Conservation (phyloP, 495 filamentous ascomycete genomes). For the Extremus antarcticus region DNA sequence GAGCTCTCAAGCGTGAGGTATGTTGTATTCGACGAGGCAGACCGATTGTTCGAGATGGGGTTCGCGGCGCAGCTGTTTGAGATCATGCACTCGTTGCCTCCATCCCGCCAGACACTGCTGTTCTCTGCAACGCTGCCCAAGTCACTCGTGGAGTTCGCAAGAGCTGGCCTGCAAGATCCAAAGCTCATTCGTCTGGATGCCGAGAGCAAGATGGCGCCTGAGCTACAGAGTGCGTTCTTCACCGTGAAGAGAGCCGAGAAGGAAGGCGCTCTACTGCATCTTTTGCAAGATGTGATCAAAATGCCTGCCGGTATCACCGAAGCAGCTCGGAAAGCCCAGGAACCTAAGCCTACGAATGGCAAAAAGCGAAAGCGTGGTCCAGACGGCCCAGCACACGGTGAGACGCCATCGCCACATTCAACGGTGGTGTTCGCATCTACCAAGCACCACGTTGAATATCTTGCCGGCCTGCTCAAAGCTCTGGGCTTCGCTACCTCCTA, state of each 20-base stretch:
- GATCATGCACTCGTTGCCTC: slow-evolving; percentile 78
- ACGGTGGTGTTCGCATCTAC: slow-evolving; percentile 92
- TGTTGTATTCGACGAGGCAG: slow-evolving; percentile 94
- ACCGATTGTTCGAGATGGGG: slow-evolving; percentile 95
- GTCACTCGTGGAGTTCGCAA: slow-evolving; percentile 87
- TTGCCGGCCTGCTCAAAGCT: slow-evolving; percentile 57
- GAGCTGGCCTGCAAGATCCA: slow-evolving; percentile 84
- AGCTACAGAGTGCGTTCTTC: slow-evolving; percentile 88
- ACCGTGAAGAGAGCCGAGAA: slow-evolving; percentile 84
- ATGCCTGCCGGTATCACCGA: slow-evolving; percentile 71
- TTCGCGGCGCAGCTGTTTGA: slow-evolving; percentile 88
- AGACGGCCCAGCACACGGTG: slow-evolving; percentile 36
- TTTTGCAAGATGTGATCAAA: slow-evolving; percentile 83
- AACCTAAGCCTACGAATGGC: slow-evolving; percentile 26
- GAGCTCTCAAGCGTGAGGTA: slow-evolving; percentile 78
- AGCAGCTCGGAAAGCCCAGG: slow-evolving; percentile 30
- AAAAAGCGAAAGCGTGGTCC: slow-evolving; percentile 42
- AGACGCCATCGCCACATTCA: slow-evolving; percentile 63
- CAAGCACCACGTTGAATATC: slow-evolving; percentile 96
- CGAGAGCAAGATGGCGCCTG: slow-evolving; percentile 90
- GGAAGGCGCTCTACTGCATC: slow-evolving; percentile 79
- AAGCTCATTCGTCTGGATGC: slow-evolving; percentile 78
- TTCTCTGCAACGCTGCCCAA: slow-evolving; percentile 93
- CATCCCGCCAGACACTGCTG: slow-evolving; percentile 75
- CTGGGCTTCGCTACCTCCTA: slow-evolving; percentile 84